Conservation (phyloP, 106 monocot species). For the Ottelia alismoides region DNA sequence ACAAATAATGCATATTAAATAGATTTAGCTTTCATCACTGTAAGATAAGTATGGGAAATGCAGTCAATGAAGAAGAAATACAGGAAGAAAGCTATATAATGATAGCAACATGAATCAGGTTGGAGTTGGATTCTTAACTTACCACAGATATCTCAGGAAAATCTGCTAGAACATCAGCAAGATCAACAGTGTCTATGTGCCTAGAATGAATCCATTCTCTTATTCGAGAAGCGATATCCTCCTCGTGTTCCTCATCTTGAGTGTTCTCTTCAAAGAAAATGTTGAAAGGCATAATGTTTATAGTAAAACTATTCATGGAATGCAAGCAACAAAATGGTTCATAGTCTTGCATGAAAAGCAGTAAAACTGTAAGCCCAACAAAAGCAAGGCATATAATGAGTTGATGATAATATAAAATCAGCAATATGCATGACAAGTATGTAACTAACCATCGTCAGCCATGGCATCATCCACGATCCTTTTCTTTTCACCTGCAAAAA, state of each 20-base stretch:
- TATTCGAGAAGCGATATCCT: constrained; percentile 40
- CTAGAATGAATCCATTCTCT: constrained; percentile 75
- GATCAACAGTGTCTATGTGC: constrained; percentile 35
- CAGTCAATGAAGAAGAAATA: background rate
- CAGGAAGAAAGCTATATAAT: too few species aligned
- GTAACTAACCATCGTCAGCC: constrained; percentile 58
- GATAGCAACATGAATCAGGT: too few species aligned
- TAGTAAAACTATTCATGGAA: background rate
- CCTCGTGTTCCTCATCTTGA: constrained; percentile 79
- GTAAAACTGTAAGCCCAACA: background rate
- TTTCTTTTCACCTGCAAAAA: constrained; percentile 31
- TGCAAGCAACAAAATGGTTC: background rate
- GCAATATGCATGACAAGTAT: background rate
- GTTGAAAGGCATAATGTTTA: background rate
- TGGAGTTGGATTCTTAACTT: constrained; percentile 6
- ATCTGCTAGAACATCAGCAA: constrained; percentile 67
- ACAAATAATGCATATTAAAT: background rate
- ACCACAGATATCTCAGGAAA: constrained; percentile 84
- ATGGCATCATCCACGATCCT: constrained; percentile 22
- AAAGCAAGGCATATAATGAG: background rate
- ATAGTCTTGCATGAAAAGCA: background rate
- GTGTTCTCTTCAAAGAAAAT: constrained; percentile 46
- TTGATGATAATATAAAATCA: background rate
- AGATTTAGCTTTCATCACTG: too few species aligned
- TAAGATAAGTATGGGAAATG: background rate